A percentile compares a stretch with the other conserved stretches of the same genome.
These are phyloP conservation scores for Alloteropsis semialata DNA, from an alignment of 176 grass and related monocot species.

Conservation along the genomic window DNA sequence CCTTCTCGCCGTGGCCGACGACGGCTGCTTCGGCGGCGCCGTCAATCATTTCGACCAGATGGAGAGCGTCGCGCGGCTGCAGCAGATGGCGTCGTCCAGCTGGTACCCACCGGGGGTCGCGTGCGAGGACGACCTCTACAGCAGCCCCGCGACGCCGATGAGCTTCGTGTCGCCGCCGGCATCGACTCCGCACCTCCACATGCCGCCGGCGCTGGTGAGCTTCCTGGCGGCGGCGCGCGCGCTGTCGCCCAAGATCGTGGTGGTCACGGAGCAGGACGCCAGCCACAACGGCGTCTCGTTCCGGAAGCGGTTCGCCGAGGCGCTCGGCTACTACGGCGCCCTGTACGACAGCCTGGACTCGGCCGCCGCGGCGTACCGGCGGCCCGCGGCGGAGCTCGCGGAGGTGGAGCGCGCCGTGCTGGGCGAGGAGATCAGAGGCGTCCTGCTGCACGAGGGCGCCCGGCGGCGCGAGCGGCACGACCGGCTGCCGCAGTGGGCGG, in stretches of 20 bases:
- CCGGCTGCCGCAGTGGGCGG: slow-evolving; percentile 27
- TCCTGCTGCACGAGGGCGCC: slow-evolving; percentile 15
- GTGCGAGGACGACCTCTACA: neutral
- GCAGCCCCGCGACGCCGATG: slow-evolving; percentile 2
- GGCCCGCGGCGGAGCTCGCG: neutral
- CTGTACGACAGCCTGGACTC: slow-evolving; percentile 18
- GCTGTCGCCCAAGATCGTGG: slow-evolving; percentile 22
- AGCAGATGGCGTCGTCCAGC: neutral
- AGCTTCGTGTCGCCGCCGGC: neutral
- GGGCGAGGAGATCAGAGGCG: slow-evolving; percentile 33
- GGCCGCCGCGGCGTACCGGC: neutral
- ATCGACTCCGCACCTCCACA: neutral
- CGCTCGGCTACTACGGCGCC: slow-evolving; percentile 35
- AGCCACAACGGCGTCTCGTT: slow-evolving; percentile 34
- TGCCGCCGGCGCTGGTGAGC: neutral
- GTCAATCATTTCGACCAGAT: neutral
- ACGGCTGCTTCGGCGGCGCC: neutral
- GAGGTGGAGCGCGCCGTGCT: slow-evolving; percentile 29
- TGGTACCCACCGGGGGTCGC: neutral
- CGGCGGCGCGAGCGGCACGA: slow-evolving; percentile 38
- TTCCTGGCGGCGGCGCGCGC: slow-evolving; percentile 9
- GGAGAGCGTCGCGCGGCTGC: neutral
- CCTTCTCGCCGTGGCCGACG: neutral
- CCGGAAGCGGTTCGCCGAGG: slow-evolving; percentile 35
- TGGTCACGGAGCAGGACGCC: slow-evolving; percentile 41